Evolutionary conservation across 352 stramenopile species (phyloP), one percentile per base, ranked within the genome.

Genomic region (Pythium dissotocum): DNA sequence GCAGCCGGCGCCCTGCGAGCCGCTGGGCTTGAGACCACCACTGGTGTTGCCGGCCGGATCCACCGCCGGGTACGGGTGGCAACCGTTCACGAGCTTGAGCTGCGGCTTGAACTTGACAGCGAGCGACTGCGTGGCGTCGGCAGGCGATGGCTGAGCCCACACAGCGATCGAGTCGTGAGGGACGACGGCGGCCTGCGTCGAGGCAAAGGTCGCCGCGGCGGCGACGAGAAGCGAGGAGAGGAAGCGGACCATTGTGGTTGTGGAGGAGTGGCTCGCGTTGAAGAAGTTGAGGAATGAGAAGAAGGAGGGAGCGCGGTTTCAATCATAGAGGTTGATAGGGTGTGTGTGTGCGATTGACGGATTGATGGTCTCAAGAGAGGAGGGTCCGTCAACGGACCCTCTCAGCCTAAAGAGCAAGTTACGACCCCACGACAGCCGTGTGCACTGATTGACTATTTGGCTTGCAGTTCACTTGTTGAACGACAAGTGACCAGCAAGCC

Each of bases 1-100:
- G 52, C 61, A 21, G n/a, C 72, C 63, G 8, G 58, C 60, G 44
- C 67, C 49, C 4, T 53, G 44, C 1, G 70, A 65, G 4, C 74
- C 72, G 6, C 51, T 71, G 14, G 72, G 69, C 16, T 71, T 69
- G 6, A 79, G 64, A 6, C 75, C 75, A 1, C 61, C 67, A 36
- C 70, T 70, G 8, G 73, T 67, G 42, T 73, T 57, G n/a, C 75
- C 75, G 6, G 69, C 33, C 14, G 49, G 40, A 46, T 78, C 68
- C 10, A 82, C 70, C 12, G 66, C 72, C 24, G 73, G 70, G 61
- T 76, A 77, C 44, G 73, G 67, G 61, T 75, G 67, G 46, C 73
- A 79, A 7, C 73, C 66, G 42, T 77, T 76, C n/a, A 71, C 71
- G 55, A 80, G 70, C 61, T 77, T 36, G 55, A 80, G 67, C 28